These are phyloP conservation scores for Linum trigynum DNA, from an alignment of 345 rosid genomes.

Conservation along the genomic window DNA sequence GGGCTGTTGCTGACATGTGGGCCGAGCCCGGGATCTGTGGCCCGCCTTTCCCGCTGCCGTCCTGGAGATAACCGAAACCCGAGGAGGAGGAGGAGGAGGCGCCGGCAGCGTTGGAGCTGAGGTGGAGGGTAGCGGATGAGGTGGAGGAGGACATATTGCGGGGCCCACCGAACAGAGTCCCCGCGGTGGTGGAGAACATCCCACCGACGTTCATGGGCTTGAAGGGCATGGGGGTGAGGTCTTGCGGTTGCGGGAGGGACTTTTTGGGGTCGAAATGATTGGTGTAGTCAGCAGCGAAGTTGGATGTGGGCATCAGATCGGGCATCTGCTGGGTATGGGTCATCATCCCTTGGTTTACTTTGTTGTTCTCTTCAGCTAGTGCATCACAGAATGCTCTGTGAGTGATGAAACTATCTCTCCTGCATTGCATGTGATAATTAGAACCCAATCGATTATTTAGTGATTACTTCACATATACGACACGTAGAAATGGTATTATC, in stretches of 20 bases:
- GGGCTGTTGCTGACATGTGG: constrained; percentile 64
- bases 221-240: constrained; percentile 39
- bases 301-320: constrained; percentile 31
- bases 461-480: too few species aligned
- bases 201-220: constrained; percentile 39
- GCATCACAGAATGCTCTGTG: constrained; percentile 76
- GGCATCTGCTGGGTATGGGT: constrained; percentile 31
- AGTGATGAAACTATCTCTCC: constrained; percentile 62
- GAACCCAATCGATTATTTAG: too few species aligned
- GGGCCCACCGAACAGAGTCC: constrained; percentile 36
- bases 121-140: constrained; percentile 41
- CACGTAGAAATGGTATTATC: too few species aligned
- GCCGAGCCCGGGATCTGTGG: constrained; percentile 27
- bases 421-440: constrained; percentile 29
- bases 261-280: constrained; percentile 31
- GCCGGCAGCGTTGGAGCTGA: constrained; percentile 30
- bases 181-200: constrained; percentile 49
- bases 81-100: constrained; percentile 20
- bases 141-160: constrained; percentile 35
- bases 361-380: constrained; percentile 61
- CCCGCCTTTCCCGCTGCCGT: constrained; percentile 21
- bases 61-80: constrained; percentile 40
- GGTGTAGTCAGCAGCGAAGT: constrained; percentile 27
- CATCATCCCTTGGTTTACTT: constrained; percentile 49
- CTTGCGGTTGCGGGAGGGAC: constrained; percentile 33